Evolutionary conservation across 2,329 filamentous ascomycete genomes (phyloP), one percentile per base, ranked within the genome.

Genomic region (Verticillium nonalfalfae): DNA sequence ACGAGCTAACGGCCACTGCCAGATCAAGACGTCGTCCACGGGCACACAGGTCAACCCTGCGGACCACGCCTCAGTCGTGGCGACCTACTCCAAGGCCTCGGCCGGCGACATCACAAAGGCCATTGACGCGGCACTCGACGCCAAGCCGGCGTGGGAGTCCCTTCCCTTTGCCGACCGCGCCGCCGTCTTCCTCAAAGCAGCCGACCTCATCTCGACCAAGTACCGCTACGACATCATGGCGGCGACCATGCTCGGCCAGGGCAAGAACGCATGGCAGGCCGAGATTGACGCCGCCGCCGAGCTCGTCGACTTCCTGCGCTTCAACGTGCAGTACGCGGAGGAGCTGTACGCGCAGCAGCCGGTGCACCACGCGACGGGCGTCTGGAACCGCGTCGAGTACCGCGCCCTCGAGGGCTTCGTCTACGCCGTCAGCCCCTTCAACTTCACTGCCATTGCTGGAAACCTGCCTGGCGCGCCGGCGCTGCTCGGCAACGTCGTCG

Each of bases 181-280:
- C 13, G 90, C 93, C 61, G 84, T 99, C 72, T 98, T 98, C 80
- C 85, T 98, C 71, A 97, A 97, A 83, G 94, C 95, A 3, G 94
- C 94, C 38, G 93, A 98, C 73, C 81, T 99, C 65, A 86, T 99
- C 68, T 82, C 90, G 60, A 90, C 85, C 66, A 98, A 98, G 79
- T 98, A 99, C 78, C 86, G 95, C 72, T 97, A 97, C 77, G 92
- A 97, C 61, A 86, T 99, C 69, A 96, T 98, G 90, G 94, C 95
- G 7, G 87, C 92, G 55, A 97, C 95, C 14, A 97, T 98, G 86
- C 81, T 97, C 36, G 95, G 94, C 64, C 94, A 99, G 78, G 94
- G 95, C 70, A 98, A 98, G 85, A 98, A 97, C 75, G 92, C 91
- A 57, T 98, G 93, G 93, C 94, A 99, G 78, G 94, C 95, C n/a